Conservation (phyloP, 345 rosid genomes). For the Camelina neglecta region DNA sequence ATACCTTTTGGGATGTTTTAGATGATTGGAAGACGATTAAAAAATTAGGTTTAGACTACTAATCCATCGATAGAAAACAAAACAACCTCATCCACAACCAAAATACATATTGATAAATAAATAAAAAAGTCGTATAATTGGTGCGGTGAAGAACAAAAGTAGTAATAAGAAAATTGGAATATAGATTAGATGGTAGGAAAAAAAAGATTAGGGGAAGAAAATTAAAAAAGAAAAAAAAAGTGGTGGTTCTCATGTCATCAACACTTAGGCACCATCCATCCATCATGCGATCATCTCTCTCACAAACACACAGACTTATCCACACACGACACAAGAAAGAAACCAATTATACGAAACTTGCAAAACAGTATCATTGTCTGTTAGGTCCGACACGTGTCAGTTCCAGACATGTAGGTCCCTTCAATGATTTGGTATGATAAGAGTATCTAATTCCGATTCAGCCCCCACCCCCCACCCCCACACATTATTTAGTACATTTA, state of each 20-base stretch:
- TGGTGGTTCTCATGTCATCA: constrained; percentile 44
- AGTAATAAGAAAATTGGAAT: constrained; percentile 11
- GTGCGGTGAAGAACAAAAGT: neutral
- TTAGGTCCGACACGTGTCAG: constrained; percentile 41
- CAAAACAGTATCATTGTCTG: constrained; percentile 28
- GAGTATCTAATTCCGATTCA: constrained; percentile 32
- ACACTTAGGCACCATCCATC: constrained; percentile 38
- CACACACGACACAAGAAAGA: constrained; percentile 25
- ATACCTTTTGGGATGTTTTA: constrained; percentile 33
- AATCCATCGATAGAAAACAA: neutral
- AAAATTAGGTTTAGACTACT: constrained; percentile 29
- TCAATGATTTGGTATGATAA: constrained; percentile 41
- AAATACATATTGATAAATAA: neutral
- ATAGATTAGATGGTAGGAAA: neutral
- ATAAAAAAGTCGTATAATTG: neutral
- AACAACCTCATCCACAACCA: constrained; percentile 37
- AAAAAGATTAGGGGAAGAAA: neutral
- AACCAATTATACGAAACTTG: constrained; percentile 28
- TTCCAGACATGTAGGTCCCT: constrained; percentile 44
- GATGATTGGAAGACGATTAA: constrained; percentile 36
- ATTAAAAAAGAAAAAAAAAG: neutral
- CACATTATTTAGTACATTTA: too few relatives aligned
- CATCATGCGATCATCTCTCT: constrained; percentile 26
- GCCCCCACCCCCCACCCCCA: neutral
- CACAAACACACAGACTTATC: constrained; percentile 21